Conservation (phyloP, 257 asterid genomes). For the Anisodus acutangulus region DNA sequence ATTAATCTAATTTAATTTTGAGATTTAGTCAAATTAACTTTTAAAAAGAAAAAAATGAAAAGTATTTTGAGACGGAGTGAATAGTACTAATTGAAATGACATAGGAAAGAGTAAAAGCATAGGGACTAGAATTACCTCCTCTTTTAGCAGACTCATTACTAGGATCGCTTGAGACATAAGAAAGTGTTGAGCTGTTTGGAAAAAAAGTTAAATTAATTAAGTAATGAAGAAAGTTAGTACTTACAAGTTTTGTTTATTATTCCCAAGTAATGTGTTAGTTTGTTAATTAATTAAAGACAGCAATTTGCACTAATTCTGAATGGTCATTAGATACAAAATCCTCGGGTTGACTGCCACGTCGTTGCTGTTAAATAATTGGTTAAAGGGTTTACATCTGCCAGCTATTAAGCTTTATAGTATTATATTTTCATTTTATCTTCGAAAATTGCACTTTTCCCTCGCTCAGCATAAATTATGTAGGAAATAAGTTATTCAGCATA, state of each 20-base stretch:
- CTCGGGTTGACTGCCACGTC: background rate
- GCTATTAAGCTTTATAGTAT: background rate
- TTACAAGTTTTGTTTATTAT: background rate
- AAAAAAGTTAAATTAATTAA: background rate
- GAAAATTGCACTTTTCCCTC: too few relatives aligned
- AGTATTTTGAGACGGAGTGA: too few relatives aligned
- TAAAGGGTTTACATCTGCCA: background rate
- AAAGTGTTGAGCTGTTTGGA: background rate
- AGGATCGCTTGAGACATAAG: background rate
- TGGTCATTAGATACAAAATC: background rate
- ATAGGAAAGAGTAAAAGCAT: background rate
- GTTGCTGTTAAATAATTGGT: background rate
- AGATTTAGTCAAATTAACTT: too few relatives aligned
- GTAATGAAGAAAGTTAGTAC: background rate
- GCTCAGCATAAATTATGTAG: too few relatives aligned
- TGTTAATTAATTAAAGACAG: background rate
- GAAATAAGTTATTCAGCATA: too few relatives aligned
- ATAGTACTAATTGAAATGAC: background rate
- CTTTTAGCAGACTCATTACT: background rate
- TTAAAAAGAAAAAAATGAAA: too few relatives aligned
- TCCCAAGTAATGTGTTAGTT: background rate
- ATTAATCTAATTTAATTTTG: too few relatives aligned
- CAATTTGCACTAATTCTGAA: background rate
- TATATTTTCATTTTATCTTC: too few relatives aligned
- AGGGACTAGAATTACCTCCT: background rate